Evolutionary conservation across 1,284 basidiomycete genomes (phyloP).

Genomic region (Sanghuangporus weigelae): DNA sequence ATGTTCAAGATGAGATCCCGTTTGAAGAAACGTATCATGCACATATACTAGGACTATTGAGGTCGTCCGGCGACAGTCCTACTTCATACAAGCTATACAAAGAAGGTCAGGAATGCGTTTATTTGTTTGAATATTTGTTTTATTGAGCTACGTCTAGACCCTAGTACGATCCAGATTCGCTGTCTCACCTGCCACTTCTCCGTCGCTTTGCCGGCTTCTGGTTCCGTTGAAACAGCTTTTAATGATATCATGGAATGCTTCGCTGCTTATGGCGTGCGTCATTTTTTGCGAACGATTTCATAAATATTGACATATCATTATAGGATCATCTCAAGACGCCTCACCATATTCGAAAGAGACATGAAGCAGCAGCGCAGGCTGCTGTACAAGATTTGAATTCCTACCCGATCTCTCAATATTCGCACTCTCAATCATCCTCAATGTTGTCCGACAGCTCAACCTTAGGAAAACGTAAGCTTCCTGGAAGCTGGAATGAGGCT

Average conservation of each 20-base stretch:
- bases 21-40: neutral
- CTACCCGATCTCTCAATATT: neutral
- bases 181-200: slow-evolving; percentile 6
- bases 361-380: neutral
- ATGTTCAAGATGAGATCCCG: neutral
- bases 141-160: neutral
- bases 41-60: neutral
- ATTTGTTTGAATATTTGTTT: neutral
- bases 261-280: slow-evolving; percentile 4
- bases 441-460: neutral
- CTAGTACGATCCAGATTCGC: neutral
- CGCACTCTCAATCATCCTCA: neutral
- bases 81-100: neutral
- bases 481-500: neutral
- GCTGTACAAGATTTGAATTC: neutral
- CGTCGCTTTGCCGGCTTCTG: neutral
- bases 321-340: slow-evolving; percentile 8
- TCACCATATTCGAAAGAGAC: slow-evolving; percentile 5
- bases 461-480: slow-evolving; percentile 6
- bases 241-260: neutral
- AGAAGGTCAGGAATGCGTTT: neutral
- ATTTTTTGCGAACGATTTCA: neutral
- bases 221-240: neutral
- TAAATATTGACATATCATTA: neutral
- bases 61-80: neutral